Conservation (phyloP, 257 asterid species). For the Solanum bulbocastanum region DNA sequence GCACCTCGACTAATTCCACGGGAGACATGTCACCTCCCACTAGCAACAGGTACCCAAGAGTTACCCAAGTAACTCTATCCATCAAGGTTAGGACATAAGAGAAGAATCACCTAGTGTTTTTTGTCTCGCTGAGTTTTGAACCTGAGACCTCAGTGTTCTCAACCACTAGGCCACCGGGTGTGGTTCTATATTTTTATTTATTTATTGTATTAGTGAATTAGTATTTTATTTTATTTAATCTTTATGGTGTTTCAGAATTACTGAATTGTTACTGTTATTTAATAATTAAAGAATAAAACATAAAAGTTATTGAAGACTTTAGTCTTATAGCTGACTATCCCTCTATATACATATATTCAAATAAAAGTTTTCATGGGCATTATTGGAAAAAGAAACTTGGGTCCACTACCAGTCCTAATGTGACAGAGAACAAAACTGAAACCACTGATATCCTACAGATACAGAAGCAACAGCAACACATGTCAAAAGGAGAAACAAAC, state of each 20-base stretch:
- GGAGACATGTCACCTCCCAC: not conserved
- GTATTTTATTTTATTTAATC: not conserved
- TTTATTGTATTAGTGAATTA: not conserved
- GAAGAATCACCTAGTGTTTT: not conserved
- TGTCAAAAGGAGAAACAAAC: not conserved
- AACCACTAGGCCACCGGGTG: not conserved
- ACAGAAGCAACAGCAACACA: not conserved
- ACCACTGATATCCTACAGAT: not conserved
- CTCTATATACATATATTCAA: not conserved
- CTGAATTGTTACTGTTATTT: not conserved
- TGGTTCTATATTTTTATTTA: not conserved
- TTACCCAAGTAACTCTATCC: not conserved
- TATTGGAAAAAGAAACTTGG: not conserved
- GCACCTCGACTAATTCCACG: not conserved
- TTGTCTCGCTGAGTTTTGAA: not conserved
- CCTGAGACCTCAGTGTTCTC: not conserved
- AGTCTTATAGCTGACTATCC: not conserved
- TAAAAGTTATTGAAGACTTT: not conserved
- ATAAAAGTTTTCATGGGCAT: not conserved
- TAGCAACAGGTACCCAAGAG: not conserved
- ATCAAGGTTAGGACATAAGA: not conserved
- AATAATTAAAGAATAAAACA: no score
- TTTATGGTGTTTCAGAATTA: not conserved
- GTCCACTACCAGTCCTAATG: not conserved
- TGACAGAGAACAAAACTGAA: not conserved